phyloP scores from a whole-genome alignment of 176 grass and related monocot species.

The Stipa capillata region DNA sequence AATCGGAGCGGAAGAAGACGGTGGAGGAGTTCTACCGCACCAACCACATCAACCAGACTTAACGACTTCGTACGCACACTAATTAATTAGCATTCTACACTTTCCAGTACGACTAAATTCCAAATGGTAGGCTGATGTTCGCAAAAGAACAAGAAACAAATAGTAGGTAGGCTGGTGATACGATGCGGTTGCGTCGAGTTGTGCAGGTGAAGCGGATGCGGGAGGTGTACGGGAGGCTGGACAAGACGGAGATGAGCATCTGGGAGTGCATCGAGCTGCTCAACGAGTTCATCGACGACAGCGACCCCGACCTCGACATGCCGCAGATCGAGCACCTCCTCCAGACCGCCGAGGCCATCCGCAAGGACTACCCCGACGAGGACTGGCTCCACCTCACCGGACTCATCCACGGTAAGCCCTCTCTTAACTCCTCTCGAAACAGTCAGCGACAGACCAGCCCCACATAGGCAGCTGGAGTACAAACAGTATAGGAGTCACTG shows the following conservation, averaged over 20 bases:
- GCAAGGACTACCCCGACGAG: conserved; percentile 86
- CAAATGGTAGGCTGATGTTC: no score
- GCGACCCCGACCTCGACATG: conserved; percentile 92
- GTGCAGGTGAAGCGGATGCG: conserved; percentile 51
- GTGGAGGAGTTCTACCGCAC: conserved; percentile 80
- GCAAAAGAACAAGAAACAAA: no score
- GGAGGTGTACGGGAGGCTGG: conserved; percentile 53
- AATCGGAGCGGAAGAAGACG: conserved; percentile 63
- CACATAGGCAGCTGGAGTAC: background rate
- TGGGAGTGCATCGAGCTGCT: conserved; percentile 89
- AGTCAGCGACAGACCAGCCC: background rate
- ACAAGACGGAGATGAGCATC: conserved; percentile 69
- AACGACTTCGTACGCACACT: conserved; percentile 40
- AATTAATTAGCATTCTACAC: background rate
- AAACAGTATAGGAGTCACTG: no score
- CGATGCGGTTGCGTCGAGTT: no score
- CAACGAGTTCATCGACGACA: conserved; percentile 84
- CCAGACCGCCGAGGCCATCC: conserved; percentile 91
- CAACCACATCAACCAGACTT: conserved; percentile 62
- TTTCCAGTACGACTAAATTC: no score
- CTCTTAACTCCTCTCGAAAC: no score
- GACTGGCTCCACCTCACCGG: conserved; percentile 96
- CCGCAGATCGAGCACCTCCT: conserved; percentile 97
- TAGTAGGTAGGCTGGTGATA: no score
- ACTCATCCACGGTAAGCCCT: conserved; percentile 70